phyloP scores from a whole-genome alignment of 192 early-diverging fungal genomes.

The Cladochytrium replicatum region DNA sequence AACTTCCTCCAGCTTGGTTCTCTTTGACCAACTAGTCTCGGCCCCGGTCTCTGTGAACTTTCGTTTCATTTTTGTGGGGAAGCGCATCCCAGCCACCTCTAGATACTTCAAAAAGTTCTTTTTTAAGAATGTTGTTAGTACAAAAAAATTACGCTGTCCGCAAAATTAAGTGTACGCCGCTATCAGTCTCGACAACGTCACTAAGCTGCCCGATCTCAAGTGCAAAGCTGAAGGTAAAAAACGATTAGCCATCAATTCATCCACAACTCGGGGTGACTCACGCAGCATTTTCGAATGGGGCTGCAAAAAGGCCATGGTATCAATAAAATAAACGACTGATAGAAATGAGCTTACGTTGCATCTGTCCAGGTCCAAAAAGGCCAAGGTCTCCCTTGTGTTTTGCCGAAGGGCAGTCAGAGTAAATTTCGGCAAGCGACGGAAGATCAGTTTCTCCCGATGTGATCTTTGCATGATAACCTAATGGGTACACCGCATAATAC shows the following conservation, averaged over 20 bases:
- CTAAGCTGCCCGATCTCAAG: slow-evolving; percentile 77
- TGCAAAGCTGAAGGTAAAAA: slow-evolving; percentile 49
- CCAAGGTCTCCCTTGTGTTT: slow-evolving; percentile 82
- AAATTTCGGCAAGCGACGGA: slow-evolving; percentile 56
- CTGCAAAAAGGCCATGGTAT: slow-evolving; percentile 12
- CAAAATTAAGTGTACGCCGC: slow-evolving; percentile 87
- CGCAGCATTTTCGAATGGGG: slow-evolving; percentile 80
- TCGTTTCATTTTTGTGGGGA: no score
- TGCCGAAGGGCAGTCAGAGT: slow-evolving; percentile 91
- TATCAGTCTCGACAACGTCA: slow-evolving; percentile 74
- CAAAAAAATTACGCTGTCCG: slow-evolving; percentile 82
- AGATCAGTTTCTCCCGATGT: slow-evolving; percentile 50
- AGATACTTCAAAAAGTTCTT: no score
- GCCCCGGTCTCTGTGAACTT: no score
- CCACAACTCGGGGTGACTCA: no score
- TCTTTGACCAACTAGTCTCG: no score
- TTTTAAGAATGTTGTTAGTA: no score
- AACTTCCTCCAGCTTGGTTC: no score
- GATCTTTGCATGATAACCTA: slow-evolving; percentile 56
- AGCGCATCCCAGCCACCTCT: no score
- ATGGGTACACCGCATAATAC: no score
- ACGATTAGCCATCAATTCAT: no score
- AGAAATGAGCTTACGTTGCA: slow-evolving; percentile 59
- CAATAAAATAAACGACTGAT: slow-evolving; percentile 1
- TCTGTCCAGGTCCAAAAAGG: slow-evolving; percentile 74